phyloP scores from a whole-genome alignment of 495 filamentous ascomycete genomes.

The Jackrogersella minutella region DNA sequence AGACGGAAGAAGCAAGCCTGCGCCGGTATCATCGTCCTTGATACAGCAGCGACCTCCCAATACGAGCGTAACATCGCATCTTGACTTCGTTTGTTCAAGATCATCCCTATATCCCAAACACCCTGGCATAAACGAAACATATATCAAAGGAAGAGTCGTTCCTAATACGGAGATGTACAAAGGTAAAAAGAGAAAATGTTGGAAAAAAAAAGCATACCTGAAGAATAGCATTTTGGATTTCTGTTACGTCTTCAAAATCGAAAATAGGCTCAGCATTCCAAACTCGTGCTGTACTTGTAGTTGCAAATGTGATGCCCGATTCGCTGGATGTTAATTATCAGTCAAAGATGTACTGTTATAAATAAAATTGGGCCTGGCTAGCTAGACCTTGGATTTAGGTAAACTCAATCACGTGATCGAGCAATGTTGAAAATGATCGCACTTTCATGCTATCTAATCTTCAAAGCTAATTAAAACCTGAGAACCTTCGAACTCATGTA shows the following conservation, averaged over 20 bases:
- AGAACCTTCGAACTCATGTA: not conserved
- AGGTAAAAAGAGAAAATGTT: not conserved
- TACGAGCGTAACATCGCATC: not conserved
- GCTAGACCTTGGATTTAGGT: not conserved
- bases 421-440: too few relatives aligned
- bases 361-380: not conserved
- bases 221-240: conserved; percentile 63
- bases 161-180: not conserved
- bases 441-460: too few relatives aligned
- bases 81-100: not conserved
- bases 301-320: conserved; percentile 23
- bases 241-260: not conserved
- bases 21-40: not conserved
- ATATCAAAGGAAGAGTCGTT: not conserved
- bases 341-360: conserved; percentile 1
- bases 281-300: conserved; percentile 3
- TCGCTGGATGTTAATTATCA: not conserved
- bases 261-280: conserved; percentile 6
- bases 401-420: not conserved
- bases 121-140: not conserved
- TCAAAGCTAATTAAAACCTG: too few relatives aligned
- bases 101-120: not conserved
- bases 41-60: not conserved
- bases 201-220: conserved; percentile 52
- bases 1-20: not conserved